phyloP scores from a whole-genome alignment of 805 yeast species.

The Hanseniaspora taiwanica region DNA sequence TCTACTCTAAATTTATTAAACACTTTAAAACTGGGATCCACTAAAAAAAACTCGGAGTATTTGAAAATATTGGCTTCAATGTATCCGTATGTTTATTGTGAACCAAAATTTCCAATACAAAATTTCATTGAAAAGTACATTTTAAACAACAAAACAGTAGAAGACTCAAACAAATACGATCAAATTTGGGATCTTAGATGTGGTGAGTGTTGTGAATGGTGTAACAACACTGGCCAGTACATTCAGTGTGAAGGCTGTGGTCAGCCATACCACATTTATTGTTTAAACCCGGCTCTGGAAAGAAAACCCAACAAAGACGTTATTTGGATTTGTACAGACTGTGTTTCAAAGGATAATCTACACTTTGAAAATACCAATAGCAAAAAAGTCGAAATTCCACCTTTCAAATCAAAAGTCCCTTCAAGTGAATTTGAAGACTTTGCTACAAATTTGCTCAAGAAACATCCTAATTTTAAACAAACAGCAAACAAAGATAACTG shows the following conservation, averaged over 20 bases:
- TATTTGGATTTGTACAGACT: conserved; percentile 79
- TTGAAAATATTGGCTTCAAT: conserved; percentile 50
- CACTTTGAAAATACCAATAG: conserved; percentile 7
- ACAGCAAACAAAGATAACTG: conserved; percentile 7
- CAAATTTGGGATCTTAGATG: conserved; percentile 31
- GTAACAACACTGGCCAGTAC: conserved; percentile 48
- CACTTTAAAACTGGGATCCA: conserved; percentile 14
- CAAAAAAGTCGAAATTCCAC: conserved; percentile 1
- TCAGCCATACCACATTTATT: conserved; percentile 60
- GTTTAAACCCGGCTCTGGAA: conserved; percentile 65
- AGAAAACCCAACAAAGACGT: conserved; percentile 77
- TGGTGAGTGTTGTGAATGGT: conserved; percentile 75
- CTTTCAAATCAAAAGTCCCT: conserved; percentile 9
- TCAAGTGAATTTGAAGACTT: conserved; percentile 8
- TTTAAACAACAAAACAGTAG: conserved; percentile 3
- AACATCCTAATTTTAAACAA: background rate
- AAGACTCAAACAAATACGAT: background rate
- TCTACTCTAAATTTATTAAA: conserved; percentile 46
- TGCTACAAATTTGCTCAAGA: background rate
- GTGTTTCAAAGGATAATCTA: conserved; percentile 42
- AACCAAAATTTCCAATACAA: conserved; percentile 26
- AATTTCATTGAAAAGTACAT: conserved; percentile 15
- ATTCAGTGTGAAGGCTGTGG: conserved; percentile 72
- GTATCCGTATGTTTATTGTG: conserved; percentile 64
- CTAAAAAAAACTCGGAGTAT: conserved; percentile 38